These are phyloP conservation scores for Ascochyta clinopodiicola DNA, from an alignment of 2,329 filamentous ascomycete species.

Conservation along the genomic window DNA sequence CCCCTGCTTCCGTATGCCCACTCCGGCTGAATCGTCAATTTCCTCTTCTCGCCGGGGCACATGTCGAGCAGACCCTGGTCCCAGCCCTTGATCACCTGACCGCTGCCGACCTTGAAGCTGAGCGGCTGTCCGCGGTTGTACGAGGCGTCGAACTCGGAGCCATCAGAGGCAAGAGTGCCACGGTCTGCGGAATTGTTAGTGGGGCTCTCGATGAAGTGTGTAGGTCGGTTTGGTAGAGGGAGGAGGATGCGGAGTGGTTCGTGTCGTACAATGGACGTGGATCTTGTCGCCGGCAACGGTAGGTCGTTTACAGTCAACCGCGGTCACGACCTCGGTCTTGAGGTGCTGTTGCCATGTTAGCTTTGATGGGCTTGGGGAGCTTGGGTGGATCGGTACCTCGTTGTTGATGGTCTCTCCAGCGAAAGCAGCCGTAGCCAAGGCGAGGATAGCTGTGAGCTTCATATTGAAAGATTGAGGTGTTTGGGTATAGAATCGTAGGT, in stretches of 20 bases:
- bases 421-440: conserved; percentile 57
- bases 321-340: conserved; percentile 76
- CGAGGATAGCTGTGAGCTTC: conserved; percentile 55
- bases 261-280: conserved; percentile 68
- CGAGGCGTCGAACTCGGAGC: conserved; percentile 59
- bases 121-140: conserved; percentile 84
- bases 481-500: conserved; percentile 5
- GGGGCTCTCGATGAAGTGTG: background rate
- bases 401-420: conserved; percentile 43
- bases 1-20: conserved; percentile 80
- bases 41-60: conserved; percentile 95
- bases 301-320: conserved; percentile 81
- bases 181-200: conserved; percentile 61
- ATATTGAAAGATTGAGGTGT: conserved; percentile 41
- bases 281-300: conserved; percentile 74
- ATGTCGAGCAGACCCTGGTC: conserved; percentile 90
- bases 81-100: conserved; percentile 96
- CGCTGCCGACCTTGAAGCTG: conserved; percentile 78
- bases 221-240: background rate
- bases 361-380: background rate
- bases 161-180: conserved; percentile 76
- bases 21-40: conserved; percentile 87
- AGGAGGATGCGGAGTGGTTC: background rate
- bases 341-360: conserved; percentile 60
- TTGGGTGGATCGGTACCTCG: conserved; percentile 23